phyloP scores from a whole-genome alignment of 768 basidiomycete species.

The Russula emetica region DNA sequence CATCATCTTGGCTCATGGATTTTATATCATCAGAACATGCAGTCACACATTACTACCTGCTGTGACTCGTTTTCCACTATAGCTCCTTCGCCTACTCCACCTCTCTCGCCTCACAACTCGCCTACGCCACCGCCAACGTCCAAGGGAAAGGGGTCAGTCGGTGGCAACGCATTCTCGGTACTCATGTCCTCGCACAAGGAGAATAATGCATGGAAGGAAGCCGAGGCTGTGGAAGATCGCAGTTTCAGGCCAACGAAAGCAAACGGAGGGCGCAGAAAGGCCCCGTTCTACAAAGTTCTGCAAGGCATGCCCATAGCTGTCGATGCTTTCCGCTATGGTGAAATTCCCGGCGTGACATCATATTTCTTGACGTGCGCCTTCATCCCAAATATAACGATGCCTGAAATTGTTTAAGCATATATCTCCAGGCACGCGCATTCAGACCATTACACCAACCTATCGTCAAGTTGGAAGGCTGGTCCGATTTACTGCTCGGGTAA shows the following conservation, averaged over 20 bases:
- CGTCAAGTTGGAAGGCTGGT: constrained; percentile 81
- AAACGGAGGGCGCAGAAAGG: constrained; percentile 57
- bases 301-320: constrained; percentile 98
- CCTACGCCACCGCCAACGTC: constrained; percentile 21
- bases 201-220: constrained; percentile 82
- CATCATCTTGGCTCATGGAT: constrained; percentile 13
- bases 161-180: constrained; percentile 61
- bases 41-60: constrained; percentile 56
- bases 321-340: constrained; percentile 93
- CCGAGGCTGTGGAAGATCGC: constrained; percentile 48
- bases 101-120: constrained; percentile 24
- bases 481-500: constrained; percentile 89
- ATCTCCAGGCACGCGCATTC: constrained; percentile 87
- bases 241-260: constrained; percentile 44
- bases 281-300: constrained; percentile 94
- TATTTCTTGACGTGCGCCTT: constrained; percentile 81
- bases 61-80: constrained; percentile 37
- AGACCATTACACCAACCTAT: constrained; percentile 92
- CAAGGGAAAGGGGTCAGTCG: constrained; percentile 14
- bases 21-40: constrained; percentile 40
- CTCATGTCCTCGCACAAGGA: constrained; percentile 88
- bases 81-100: background rate
- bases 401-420: background rate
- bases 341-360: constrained; percentile 81
- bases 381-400: background rate